phyloP scores from a whole-genome alignment of 345 rosid species.

The Melastoma malabathricum region DNA sequence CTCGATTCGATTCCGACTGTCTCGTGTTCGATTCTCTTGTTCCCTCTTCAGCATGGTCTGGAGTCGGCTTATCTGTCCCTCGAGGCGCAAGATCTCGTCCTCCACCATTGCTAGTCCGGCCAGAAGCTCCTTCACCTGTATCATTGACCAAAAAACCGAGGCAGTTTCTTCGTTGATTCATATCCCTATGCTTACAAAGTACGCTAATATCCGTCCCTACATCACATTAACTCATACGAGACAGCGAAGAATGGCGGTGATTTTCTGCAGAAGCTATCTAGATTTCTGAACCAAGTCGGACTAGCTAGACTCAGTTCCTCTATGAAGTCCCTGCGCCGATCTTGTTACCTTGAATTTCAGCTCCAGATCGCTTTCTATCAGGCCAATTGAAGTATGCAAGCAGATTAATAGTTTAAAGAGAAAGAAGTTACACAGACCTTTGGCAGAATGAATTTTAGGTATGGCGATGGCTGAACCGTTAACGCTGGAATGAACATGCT shows the following conservation, averaged over 20 bases:
- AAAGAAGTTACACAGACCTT: conserved; percentile 25
- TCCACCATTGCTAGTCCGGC: conserved; percentile 70
- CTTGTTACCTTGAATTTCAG: too few relatives aligned
- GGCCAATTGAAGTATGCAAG: too few relatives aligned
- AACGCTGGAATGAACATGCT: conserved; percentile 29
- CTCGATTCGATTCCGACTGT: conserved; percentile 16
- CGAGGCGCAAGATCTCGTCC: conserved; percentile 60
- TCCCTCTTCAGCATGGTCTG: conserved; percentile 45
- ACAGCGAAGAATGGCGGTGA: too few relatives aligned
- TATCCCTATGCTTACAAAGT: background rate
- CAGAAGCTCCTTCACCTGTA: conserved; percentile 64
- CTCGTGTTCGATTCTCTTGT: conserved; percentile 42
- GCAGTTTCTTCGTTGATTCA: background rate
- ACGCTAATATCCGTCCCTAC: too few relatives aligned
- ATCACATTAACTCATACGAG: too few relatives aligned
- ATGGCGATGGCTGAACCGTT: conserved; percentile 30
- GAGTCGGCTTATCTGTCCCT: conserved; percentile 54
- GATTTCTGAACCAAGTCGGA: too few relatives aligned
- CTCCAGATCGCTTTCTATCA: too few relatives aligned
- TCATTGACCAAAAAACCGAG: background rate
- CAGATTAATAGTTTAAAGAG: too few relatives aligned
- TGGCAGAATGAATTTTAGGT: conserved; percentile 69
- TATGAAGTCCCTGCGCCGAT: too few relatives aligned
- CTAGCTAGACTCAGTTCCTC: too few relatives aligned
- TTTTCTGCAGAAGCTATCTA: too few relatives aligned